A percentile compares a stretch with the other conserved stretches of the same genome.
Evolutionary conservation across 345 rosid species (phyloP).

Genomic region (Sonneratia caseolaris): DNA sequence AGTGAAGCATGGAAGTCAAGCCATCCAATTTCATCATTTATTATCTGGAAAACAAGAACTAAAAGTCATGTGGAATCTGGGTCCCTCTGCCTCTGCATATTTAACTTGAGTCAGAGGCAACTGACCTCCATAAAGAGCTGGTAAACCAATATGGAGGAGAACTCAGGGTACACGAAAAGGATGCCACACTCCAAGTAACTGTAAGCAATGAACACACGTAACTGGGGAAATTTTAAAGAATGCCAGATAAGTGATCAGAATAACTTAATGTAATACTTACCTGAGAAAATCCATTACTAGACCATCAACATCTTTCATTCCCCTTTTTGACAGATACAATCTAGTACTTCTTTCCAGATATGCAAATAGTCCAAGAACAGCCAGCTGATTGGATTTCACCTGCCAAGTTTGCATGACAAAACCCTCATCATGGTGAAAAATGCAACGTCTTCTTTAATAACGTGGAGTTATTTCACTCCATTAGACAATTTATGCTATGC

Average conservation of each 20-base stretch:
- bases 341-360: slow-evolving; percentile 53
- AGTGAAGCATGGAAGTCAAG: slow-evolving; percentile 42
- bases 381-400: slow-evolving; percentile 45
- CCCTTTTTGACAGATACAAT: slow-evolving; percentile 30
- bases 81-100: slow-evolving; percentile 7
- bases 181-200: slow-evolving; percentile 67
- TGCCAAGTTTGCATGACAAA: slow-evolving; percentile 13
- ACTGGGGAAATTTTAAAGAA: not conserved
- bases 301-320: slow-evolving; percentile 56
- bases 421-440: not conserved
- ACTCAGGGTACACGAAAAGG: slow-evolving; percentile 48
- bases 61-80: not conserved
- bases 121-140: slow-evolving; percentile 57
- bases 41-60: slow-evolving; percentile 28
- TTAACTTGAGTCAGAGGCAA: slow-evolving; percentile 10
- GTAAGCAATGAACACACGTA: slow-evolving; percentile 4
- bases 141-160: slow-evolving; percentile 37
- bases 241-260: not conserved
- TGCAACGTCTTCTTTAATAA: not conserved
- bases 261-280: slow-evolving; percentile 17
- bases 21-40: slow-evolving; percentile 63
- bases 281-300: slow-evolving; percentile 48
- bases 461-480: not conserved
- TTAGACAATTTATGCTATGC: not conserved
- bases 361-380: slow-evolving; percentile 61